These are phyloP conservation scores for Coleophoma crateriformis DNA, from an alignment of 2,329 filamentous ascomycete species.

Conservation along the genomic window DNA sequence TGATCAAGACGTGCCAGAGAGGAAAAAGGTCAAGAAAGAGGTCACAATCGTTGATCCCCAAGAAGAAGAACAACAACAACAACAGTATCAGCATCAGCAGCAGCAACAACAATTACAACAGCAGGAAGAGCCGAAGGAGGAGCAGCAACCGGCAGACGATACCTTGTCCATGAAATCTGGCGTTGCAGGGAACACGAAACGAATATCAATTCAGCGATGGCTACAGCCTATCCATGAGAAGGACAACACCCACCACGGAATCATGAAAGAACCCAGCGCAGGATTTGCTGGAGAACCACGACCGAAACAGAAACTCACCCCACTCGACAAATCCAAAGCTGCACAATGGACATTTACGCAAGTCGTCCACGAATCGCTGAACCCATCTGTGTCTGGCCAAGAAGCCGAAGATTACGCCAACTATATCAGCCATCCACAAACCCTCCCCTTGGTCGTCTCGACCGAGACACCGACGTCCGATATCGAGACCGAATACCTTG, in stretches of 20 bases:
- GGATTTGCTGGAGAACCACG: constrained; percentile 16
- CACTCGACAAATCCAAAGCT: constrained; percentile 71
- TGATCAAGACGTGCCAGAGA: constrained; percentile 53
- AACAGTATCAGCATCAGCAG: constrained; percentile 11
- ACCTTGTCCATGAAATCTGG: constrained; percentile 34
- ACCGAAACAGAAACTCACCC: constrained; percentile 47
- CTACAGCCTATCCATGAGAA: constrained; percentile 42
- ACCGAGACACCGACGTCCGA: constrained; percentile 54
- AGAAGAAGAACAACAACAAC: constrained; percentile 26
- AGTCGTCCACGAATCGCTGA: constrained; percentile 78
- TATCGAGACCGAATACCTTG: constrained; percentile 65
- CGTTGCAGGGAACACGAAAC: constrained; percentile 32
- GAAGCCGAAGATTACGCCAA: constrained; percentile 84
- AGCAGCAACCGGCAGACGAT: constrained; percentile 32
- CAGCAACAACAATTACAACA: constrained; percentile 12
- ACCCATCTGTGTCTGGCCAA: constrained; percentile 70
- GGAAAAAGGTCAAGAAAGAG: constrained; percentile 59
- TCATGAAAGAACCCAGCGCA: constrained; percentile 46
- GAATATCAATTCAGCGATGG: constrained; percentile 57
- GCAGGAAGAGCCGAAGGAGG: constrained; percentile 7
- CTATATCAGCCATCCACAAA: constrained; percentile 86
- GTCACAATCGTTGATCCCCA: constrained; percentile 64
- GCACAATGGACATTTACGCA: constrained; percentile 87
- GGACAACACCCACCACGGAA: constrained; percentile 34
- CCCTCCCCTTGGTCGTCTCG: constrained; percentile 75